These are phyloP conservation scores for Suhomyces choctaworum DNA, from an alignment of 1,139 yeast genomes.

Conservation along the genomic window DNA sequence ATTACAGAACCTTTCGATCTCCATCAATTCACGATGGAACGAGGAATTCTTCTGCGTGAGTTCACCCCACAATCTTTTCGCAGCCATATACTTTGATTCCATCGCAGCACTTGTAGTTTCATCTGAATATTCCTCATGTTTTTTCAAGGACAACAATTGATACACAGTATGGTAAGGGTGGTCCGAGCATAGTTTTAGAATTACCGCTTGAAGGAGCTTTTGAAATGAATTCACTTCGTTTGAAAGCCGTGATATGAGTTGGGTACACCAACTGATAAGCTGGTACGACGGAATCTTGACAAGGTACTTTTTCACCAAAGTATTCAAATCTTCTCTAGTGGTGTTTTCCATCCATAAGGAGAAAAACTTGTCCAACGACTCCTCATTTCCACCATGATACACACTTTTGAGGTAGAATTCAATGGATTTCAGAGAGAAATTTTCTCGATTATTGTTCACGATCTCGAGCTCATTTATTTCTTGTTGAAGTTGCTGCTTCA, in stretches of 20 bases:
- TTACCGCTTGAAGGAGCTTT: conserved; percentile 46
- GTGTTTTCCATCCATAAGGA: conserved; percentile 81
- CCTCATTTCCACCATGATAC: conserved; percentile 49
- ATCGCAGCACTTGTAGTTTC: conserved; percentile 36
- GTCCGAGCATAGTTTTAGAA: conserved; percentile 51
- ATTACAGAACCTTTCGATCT: conserved; percentile 52
- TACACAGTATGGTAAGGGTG: conserved; percentile 84
- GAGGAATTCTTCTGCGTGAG: conserved; percentile 20
- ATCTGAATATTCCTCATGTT: conserved; percentile 39
- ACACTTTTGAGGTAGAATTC: conserved; percentile 60
- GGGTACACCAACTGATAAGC: conserved; percentile 80
- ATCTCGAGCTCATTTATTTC: conserved; percentile 51
- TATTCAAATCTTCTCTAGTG: conserved; percentile 41
- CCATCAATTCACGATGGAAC: conserved; percentile 29
- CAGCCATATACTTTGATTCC: conserved; percentile 51
- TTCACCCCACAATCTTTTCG: conserved; percentile 46
- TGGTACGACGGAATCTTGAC: conserved; percentile 54
- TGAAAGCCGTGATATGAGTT: conserved; percentile 71
- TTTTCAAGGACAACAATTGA: conserved; percentile 57
- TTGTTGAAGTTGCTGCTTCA: conserved; percentile 47
- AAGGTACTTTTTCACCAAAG: conserved; percentile 31
- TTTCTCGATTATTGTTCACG: conserved; percentile 36
- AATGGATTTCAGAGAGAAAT: conserved; percentile 57
- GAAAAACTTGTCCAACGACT: conserved; percentile 73
- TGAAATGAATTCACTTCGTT: conserved; percentile 57